These are phyloP conservation scores for Parascedosporium putredinis DNA, from an alignment of 2,329 filamentous ascomycete genomes.

Conservation along the genomic window DNA sequence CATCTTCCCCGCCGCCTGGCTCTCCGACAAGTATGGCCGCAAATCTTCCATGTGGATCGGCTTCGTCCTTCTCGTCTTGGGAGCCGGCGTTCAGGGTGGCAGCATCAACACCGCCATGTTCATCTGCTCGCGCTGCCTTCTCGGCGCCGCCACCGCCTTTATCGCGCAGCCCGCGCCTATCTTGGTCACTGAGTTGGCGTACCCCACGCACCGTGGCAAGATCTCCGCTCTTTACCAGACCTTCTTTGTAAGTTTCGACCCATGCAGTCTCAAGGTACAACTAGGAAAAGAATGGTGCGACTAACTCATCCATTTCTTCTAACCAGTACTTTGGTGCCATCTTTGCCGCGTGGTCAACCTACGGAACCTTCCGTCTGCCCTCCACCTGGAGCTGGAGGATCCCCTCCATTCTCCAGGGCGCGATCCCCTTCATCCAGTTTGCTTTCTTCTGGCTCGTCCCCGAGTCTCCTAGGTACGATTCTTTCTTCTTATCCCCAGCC, in stretches of 20 bases:
- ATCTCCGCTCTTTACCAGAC: slow-evolving; percentile 24
- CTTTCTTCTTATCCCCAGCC: too few species aligned
- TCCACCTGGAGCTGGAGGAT: slow-evolving; percentile 18
- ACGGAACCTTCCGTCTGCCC: slow-evolving; percentile 16
- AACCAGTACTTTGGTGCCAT: slow-evolving; percentile 21
- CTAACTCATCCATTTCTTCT: too few species aligned
- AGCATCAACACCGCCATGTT: slow-evolving; percentile 19
- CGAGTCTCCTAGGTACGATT: slow-evolving; percentile 14
- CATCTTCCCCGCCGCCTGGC: slow-evolving; percentile 23
- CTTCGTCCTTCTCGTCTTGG: slow-evolving; percentile 18
- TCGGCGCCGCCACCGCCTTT: slow-evolving; percentile 22
- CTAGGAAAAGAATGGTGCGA: not conserved
- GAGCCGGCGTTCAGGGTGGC: slow-evolving; percentile 22
- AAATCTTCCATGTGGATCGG: slow-evolving; percentile 26
- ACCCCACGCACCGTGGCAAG: slow-evolving; percentile 23
- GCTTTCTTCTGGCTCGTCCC: slow-evolving; percentile 16
- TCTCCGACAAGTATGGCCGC: slow-evolving; percentile 29
- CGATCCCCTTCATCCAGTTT: slow-evolving; percentile 15
- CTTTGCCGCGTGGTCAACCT: slow-evolving; percentile 19
- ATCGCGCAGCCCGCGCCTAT: slow-evolving; percentile 21
- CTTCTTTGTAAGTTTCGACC: slow-evolving; percentile 15
- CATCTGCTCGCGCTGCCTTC: slow-evolving; percentile 19
- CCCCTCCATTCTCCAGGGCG: slow-evolving; percentile 17
- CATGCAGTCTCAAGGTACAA: slow-evolving; percentile 11
- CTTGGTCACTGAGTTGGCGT: slow-evolving; percentile 23